Evolutionary conservation across 192 early-diverging fungal genomes (phyloP), one percentile per base, ranked within the genome.

Genomic region (Gamsiella multidivaricata): DNA sequence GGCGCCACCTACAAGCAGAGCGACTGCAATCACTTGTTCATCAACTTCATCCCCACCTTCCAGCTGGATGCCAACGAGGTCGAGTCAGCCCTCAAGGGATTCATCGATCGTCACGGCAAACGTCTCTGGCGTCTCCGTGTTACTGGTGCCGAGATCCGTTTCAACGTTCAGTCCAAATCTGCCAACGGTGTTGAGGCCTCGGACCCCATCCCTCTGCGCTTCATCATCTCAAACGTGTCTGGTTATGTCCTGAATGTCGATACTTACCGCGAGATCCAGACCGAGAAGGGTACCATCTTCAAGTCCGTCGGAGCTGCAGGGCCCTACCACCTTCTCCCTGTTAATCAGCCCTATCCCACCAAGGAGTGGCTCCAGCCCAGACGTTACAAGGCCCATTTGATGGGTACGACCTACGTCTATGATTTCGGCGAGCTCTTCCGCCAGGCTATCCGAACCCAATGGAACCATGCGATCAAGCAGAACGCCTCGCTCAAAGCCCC

Each of bases 361-460:
- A 98, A 97, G 87, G 95, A 96, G 81, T 89, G 92, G 86, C 90
- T 99, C 68, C 96, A 98, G 84, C 96, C 96, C 53, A 92, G 94
- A 49, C 93, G 97, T 70, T 96, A 96, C 88, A 95, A 96, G 88
- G 96, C 97, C 36, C 97, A 99, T 68, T 84, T 98, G 56, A 92
- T 97, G 90, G 96, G 95, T 59, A 99, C 97, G 4, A 98, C 96
- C 14, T 99, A 97, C 65, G 94, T 98, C 31, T 99, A 99, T 81
- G 97, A 99, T 79, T 99, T 98, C 88, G 95, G 96, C 17, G 96
- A 97, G 54, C 88, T 99, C 65, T 98, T 99, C 92, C 87, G 92
- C 31, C 90, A 95, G 70, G 91, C 94, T 2, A 80, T 94, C 37
- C 91, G 95, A 47, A 88, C 90, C 51, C 82, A 86, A 59, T 99